These are phyloP conservation scores for Heliocybe sulcata DNA, from an alignment of 1,284 basidiomycete species.

Conservation along the genomic window DNA sequence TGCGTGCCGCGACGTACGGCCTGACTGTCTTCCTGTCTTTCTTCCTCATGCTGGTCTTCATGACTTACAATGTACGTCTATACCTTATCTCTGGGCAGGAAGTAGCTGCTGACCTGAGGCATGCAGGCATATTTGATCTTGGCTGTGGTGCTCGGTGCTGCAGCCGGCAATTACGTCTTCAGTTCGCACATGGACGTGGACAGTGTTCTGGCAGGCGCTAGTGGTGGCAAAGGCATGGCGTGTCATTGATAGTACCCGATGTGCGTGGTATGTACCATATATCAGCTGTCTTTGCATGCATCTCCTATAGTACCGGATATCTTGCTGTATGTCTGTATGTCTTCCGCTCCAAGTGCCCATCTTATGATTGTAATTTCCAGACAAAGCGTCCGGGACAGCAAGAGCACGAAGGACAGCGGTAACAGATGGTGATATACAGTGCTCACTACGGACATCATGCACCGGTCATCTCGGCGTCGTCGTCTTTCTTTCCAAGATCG, in stretches of 20 bases:
- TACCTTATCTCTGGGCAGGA: conserved; percentile 2
- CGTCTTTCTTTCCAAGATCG: conserved; percentile 83
- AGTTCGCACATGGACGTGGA: conserved; percentile 52
- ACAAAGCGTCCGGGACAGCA: background rate
- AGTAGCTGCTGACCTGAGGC: background rate
- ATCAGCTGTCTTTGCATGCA: background rate
- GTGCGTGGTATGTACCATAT: background rate
- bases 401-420: background rate
- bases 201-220: conserved; percentile 33
- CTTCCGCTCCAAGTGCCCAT: background rate
- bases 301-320: background rate
- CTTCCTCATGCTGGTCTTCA: conserved; percentile 85
- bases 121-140: conserved; percentile 70
- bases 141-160: conserved; percentile 66
- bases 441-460: conserved; percentile 15
- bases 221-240: conserved; percentile 47
- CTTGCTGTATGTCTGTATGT: too few species aligned
- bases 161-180: conserved; percentile 68
- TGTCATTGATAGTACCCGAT: conserved; percentile 31
- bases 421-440: background rate
- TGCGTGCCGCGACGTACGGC: conserved; percentile 62
- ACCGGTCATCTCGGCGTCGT: conserved; percentile 65
- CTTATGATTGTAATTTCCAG: background rate
- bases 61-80: conserved; percentile 74
- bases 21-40: conserved; percentile 66